Evolutionary conservation across 768 basidiomycete genomes (phyloP).

Genomic region (Clitopilus passeckerianus): DNA sequence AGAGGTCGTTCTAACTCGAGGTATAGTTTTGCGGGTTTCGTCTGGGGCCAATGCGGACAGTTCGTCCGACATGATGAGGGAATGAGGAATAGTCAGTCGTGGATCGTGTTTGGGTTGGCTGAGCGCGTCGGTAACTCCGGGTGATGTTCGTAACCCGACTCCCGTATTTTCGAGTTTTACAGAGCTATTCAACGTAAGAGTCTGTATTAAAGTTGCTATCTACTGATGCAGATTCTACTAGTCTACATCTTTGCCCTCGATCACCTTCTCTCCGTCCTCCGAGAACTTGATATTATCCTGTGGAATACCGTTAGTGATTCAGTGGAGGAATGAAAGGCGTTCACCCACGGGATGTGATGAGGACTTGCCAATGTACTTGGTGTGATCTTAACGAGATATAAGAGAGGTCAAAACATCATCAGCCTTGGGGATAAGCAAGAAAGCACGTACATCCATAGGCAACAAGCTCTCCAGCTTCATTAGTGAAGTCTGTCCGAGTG

Average conservation of each 20-base stretch:
- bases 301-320: neutral
- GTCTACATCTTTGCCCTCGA: conserved; percentile 59
- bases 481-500: conserved; percentile 74
- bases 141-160: neutral
- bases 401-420: conserved; percentile 3
- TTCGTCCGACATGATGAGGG: conserved; percentile 26
- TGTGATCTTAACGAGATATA: conserved; percentile 51
- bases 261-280: conserved; percentile 65
- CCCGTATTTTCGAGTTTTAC: neutral
- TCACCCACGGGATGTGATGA: conserved; percentile 34
- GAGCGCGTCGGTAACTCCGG: neutral
- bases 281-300: conserved; percentile 78
- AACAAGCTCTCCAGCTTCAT: conserved; percentile 59
- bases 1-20: conserved; percentile 25
- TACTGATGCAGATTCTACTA: neutral
- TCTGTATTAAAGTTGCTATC: neutral
- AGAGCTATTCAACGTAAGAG: no score
- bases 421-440: conserved; percentile 3
- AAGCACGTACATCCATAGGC: conserved; percentile 71
- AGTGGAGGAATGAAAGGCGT: neutral
- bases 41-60: conserved; percentile 35
- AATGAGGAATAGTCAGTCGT: conserved; percentile 1
- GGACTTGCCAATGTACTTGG: conserved; percentile 80
- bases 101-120: neutral
- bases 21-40: conserved; percentile 19